Evolutionary conservation across 2,329 filamentous ascomycete species (phyloP).

Genomic region (Penicillium sp.): DNA sequence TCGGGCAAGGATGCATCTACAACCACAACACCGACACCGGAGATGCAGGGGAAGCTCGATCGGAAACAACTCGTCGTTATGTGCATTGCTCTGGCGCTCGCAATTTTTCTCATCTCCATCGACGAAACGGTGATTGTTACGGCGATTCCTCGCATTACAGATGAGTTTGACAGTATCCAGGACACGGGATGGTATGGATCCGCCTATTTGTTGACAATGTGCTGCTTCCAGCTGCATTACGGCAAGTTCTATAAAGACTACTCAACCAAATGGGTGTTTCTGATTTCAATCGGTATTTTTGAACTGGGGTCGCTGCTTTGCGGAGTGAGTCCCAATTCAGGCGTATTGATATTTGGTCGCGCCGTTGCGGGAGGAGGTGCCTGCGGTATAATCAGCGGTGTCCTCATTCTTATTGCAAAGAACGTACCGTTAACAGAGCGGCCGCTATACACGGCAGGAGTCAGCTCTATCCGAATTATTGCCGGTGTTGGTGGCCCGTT

Average conservation of each 20-base stretch:
- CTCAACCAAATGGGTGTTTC: not conserved
- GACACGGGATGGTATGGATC: not conserved
- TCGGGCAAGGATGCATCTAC: no score
- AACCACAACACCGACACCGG: no score
- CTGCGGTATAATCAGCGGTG: not conserved
- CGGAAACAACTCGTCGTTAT: no score
- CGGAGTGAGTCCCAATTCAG: not conserved
- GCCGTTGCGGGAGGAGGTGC: not conserved
- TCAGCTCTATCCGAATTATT: not conserved
- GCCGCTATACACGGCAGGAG: not conserved
- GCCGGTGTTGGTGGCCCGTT: not conserved
- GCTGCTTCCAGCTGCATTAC: not conserved
- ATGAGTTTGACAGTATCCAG: not conserved
- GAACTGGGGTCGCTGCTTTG: conserved; percentile 11
- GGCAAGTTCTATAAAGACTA: not conserved
- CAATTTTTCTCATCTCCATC: no score
- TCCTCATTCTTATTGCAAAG: not conserved
- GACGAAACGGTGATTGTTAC: not conserved
- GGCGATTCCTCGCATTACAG: not conserved
- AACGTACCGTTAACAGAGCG: not conserved
- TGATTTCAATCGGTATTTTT: not conserved
- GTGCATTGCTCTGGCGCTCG: no score
- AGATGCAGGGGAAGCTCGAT: no score
- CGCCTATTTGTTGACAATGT: not conserved
- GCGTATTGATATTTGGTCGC: not conserved